Conservation (phyloP, 202 grass and related monocot species). For the Setaria viridis region DNA sequence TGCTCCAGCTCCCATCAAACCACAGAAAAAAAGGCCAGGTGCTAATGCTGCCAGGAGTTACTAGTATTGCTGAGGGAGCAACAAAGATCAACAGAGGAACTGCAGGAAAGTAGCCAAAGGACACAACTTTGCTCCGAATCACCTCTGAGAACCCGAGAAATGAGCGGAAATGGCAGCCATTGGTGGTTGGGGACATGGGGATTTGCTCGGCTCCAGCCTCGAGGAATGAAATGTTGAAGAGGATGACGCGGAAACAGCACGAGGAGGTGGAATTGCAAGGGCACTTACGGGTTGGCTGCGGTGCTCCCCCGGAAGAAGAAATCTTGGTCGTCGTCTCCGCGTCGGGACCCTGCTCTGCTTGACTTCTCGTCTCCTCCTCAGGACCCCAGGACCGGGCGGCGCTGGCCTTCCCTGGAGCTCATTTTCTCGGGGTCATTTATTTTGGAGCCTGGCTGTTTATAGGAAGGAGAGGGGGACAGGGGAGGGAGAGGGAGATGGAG, state of each 20-base stretch:
- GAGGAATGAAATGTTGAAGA: not conserved
- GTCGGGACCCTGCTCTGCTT: not conserved
- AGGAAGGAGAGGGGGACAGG: not conserved
- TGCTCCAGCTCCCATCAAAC: conserved; percentile 23
- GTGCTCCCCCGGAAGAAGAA: conserved; percentile 13
- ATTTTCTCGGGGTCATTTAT: conserved; percentile 11
- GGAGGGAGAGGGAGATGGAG: not conserved
- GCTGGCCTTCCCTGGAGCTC: conserved; percentile 15
- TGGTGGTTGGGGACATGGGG: not conserved
- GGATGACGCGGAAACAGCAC: not conserved
- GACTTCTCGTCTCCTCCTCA: conserved; percentile 17
- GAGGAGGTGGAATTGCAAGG: not conserved
- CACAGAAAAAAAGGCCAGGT: not conserved
- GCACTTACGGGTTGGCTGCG: conserved; percentile 25
- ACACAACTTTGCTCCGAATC: not conserved
- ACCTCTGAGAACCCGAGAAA: not conserved
- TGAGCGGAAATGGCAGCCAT: not conserved
- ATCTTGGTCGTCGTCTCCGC: conserved; percentile 1
- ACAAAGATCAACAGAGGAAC: not conserved
- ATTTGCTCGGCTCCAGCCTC: conserved; percentile 12
- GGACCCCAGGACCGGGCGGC: not conserved
- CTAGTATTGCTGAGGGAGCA: not conserved
- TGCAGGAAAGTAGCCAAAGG: conserved; percentile 1
- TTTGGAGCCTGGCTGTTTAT: not conserved
- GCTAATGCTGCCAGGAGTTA: not conserved